Evolutionary conservation across 257 asterid species (phyloP), one percentile per base, ranked within the genome.

Genomic region (Solanum ossicruentum): DNA sequence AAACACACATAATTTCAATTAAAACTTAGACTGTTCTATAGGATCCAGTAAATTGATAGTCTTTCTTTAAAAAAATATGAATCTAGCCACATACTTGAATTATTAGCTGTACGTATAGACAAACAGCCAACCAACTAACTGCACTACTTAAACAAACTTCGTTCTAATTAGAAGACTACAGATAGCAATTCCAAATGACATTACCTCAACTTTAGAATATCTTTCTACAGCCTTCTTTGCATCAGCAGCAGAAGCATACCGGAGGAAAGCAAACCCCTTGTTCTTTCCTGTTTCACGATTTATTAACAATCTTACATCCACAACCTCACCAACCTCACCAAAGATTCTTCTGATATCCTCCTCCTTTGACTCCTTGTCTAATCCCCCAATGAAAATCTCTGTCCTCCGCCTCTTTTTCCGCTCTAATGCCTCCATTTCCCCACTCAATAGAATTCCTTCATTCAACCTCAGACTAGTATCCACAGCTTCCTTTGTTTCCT

Each of bases 201-300:
- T 87, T 92, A 94, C 98, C 94, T 93, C 89, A 89, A 89, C 93
- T 82, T 88, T 84, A 83, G 93, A 81, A 83, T 84, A 90, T 84
- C 84, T 93, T 66, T 84, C 81, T 85, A 94, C 86, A n/a, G 96
- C 97, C 80, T 87, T 91, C 84, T 85, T 91, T 39, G 97, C 96
- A 90, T 91, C 94, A 85, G 90, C 91, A 39, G 96, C 94, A 41
- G 92, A 90, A 84, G 91, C 92, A 87, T 88, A 94, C 61, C 88
- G 89, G 84, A 94, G 87, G 85, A 94, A 93, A 32, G 97, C 98
- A 85, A 85, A 94, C 26, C 97, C 97, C 84, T 89, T 94, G 75
- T 89, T 93, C 92, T 88, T 93, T 65, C 92, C 91, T 0, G 95
- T 84, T 66, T 85, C 88, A 54, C 80, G 47, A 73, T 90, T 88